Percentiles rank a stretch among this genome's conserved stretches.
Evolutionary conservation across 208 protist species (phyloP).

Genomic region (Leishmania martiniquensis): DNA sequence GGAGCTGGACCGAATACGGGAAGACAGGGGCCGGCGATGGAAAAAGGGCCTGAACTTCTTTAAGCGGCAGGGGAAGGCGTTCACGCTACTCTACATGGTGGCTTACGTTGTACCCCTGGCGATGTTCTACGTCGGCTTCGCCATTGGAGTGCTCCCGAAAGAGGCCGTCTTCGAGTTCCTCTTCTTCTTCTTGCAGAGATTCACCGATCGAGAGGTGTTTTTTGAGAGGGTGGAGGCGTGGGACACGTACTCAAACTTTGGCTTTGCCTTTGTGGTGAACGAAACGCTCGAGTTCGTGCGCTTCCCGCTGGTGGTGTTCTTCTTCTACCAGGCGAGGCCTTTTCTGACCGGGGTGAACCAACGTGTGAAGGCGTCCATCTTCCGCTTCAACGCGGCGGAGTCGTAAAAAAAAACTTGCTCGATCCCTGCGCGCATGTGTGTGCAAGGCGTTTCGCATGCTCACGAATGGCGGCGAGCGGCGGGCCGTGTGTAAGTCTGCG

Average conservation of each 20-base stretch:
- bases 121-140: conserved; percentile 75
- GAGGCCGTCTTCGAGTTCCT: conserved; percentile 78
- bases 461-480: background rate
- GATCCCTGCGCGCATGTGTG: background rate
- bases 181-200: conserved; percentile 57
- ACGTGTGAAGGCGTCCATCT: conserved; percentile 70
- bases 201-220: conserved; percentile 75
- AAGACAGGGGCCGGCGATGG: conserved; percentile 57
- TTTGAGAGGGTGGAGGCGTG: conserved; percentile 77
- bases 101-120: conserved; percentile 63
- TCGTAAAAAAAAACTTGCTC: conserved; percentile 29
- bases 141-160: conserved; percentile 68
- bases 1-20: conserved; percentile 78
- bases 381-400: conserved; percentile 59
- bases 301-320: conserved; percentile 75
- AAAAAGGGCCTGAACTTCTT: conserved; percentile 77
- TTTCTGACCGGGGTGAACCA: conserved; percentile 61
- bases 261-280: conserved; percentile 92
- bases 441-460: background rate
- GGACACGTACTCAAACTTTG: conserved; percentile 86
- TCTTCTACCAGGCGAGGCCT: conserved; percentile 70
- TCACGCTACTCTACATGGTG: conserved; percentile 60
- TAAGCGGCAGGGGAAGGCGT: conserved; percentile 78
- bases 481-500: background rate
- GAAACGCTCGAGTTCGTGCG: conserved; percentile 81